Conservation (phyloP, 306 rosid species). For the Gastrolobium villosum region DNA sequence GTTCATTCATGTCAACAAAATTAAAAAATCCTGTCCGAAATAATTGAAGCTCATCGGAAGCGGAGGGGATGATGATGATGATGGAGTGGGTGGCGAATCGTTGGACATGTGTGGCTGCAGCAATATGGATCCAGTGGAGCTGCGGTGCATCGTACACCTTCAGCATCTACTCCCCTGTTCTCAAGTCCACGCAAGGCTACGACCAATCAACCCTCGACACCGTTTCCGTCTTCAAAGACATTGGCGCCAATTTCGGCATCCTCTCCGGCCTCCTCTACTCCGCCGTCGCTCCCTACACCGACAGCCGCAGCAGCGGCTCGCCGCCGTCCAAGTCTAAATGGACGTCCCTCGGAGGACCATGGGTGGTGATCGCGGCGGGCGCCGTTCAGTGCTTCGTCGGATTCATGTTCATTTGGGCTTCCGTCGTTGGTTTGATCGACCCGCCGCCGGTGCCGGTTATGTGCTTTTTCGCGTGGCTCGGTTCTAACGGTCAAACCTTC, state of each 20-base stretch:
- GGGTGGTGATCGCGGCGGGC: constrained; percentile 74
- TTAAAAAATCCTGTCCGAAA: too few relatives aligned
- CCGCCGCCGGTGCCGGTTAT: constrained; percentile 72
- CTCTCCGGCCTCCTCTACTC: constrained; percentile 85
- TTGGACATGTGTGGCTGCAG: constrained; percentile 72
- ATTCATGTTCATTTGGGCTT: constrained; percentile 77
- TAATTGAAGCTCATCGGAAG: too few relatives aligned
- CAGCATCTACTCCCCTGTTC: constrained; percentile 78
- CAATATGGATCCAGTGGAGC: constrained; percentile 89
- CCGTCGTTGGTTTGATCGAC: constrained; percentile 67
- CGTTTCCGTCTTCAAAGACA: constrained; percentile 93
- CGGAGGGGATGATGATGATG: background rate
- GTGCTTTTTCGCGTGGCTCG: constrained; percentile 74
- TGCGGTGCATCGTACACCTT: constrained; percentile 91
- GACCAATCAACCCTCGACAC: constrained; percentile 93
- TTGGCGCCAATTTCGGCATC: constrained; percentile 87
- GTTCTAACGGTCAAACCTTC: constrained; percentile 78
- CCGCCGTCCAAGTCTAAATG: constrained; percentile 38
- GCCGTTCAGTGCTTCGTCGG: constrained; percentile 72
- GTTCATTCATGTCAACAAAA: too few relatives aligned
- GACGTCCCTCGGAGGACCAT: constrained; percentile 65
- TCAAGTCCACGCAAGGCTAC: constrained; percentile 79
- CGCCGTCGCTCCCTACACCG: constrained; percentile 57
- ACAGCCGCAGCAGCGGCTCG: background rate
- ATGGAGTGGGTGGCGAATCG: constrained; percentile 64